Evolutionary conservation across 2,329 filamentous ascomycete genomes (phyloP).

Genomic region (Trichoderma afroharzianum): DNA sequence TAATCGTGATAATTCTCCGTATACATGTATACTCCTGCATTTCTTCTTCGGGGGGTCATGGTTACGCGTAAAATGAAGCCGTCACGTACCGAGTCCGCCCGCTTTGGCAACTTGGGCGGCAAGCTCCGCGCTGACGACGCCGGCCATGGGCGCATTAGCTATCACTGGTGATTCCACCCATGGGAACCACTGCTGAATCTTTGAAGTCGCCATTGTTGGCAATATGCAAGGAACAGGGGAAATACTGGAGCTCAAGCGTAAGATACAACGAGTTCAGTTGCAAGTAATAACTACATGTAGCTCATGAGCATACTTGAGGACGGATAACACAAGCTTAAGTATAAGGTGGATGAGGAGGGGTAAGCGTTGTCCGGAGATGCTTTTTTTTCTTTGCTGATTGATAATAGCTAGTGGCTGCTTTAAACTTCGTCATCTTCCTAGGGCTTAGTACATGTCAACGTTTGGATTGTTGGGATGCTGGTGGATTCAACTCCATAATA

Average conservation of each 20-base stretch:
- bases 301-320: not conserved
- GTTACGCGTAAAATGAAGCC: not conserved
- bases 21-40: too few species aligned
- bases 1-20: not conserved
- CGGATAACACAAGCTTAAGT: not conserved
- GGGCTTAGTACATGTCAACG: not conserved
- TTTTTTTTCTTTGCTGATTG: not conserved
- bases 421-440: constrained; percentile 3
- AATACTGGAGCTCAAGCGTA: not conserved
- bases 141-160: constrained; percentile 38
- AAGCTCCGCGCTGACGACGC: constrained; percentile 31
- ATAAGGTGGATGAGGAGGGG: not conserved
- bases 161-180: constrained; percentile 31
- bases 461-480: not conserved
- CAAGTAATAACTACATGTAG: too few species aligned
- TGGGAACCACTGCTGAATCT: constrained; percentile 29
- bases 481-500: not conserved
- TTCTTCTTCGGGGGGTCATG: too few species aligned
- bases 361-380: constrained; percentile 2
- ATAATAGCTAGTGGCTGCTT: not conserved
- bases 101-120: constrained; percentile 38
- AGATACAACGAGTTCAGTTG: not conserved
- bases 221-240: not conserved
- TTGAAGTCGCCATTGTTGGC: constrained; percentile 24
- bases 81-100: constrained; percentile 35